Evolutionary conservation across 2,329 filamentous ascomycete species (phyloP), one percentile per base, ranked within the genome.

Genomic region (Decorospora gaudefroyi): DNA sequence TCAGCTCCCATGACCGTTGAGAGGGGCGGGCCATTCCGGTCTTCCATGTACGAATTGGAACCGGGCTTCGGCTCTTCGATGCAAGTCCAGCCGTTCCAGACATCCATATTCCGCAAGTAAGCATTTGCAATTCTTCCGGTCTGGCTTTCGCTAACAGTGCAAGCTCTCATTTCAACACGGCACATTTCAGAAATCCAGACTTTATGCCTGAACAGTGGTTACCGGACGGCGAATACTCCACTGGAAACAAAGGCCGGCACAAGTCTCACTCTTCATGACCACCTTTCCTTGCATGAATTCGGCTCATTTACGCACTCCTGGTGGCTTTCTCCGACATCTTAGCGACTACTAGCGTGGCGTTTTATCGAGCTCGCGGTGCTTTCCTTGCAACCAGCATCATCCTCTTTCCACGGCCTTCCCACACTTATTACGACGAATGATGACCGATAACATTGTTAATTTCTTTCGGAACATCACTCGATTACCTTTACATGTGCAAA

Each of bases 201-300:
- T 79, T 79, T 54, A 74, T 78, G 45, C 76, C 76, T 4, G 75
- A 78, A 51, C 74, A 78, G 46, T 78, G 76, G 76, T 69, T 67
- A 49, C 76, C 76, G 3, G 74, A 76, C 13, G 64, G 69, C 40
- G 75, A 77, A 36, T 77, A 76, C 46, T 62, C 69, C 21, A 71
- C 65, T 11, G 59, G 59, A 25, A 64, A 65, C 29, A 68, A 68
- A 49, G 62, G 63, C 21, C 65, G 68, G 38, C 64, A 71, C 57
- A 71, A 71, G 49, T 69, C 66, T 6, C 56, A 62, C 26, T 68
- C 64, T 8, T 64, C 64, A 39, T 69, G 59, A 57, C 25, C 44
- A 36, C 27, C 39, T 53, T 53, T 50, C 22, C 21, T 43, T 49
- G 37, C 42, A 38, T 37, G 50, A 32, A 43, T 47, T 49, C 43